A percentile compares a stretch with the other conserved stretches of the same genome.
These are phyloP conservation scores for Kodamaea fungicola DNA, from an alignment of 1,139 yeast genomes.

Conservation along the genomic window DNA sequence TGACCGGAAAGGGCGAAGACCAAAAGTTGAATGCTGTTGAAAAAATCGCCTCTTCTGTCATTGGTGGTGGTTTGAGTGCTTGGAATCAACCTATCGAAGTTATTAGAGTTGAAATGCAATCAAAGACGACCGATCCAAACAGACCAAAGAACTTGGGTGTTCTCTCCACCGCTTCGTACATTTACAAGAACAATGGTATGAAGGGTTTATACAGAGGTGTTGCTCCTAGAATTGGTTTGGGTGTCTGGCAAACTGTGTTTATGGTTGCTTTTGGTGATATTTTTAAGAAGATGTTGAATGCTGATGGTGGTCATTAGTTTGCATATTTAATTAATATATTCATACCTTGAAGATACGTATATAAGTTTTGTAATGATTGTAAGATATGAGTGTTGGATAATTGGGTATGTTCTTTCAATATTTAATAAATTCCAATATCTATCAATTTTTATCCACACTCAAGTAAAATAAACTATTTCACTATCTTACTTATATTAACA, in stretches of 20 bases:
- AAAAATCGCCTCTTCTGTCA: constrained; percentile 78
- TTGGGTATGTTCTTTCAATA: too few species aligned
- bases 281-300: constrained; percentile 43
- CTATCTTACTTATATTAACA: too few species aligned
- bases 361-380: too few species aligned
- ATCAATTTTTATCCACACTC: too few species aligned
- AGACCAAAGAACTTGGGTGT: constrained; percentile 92
- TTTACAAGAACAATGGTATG: constrained; percentile 76
- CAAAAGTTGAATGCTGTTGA: constrained; percentile 70
- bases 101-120: constrained; percentile 96
- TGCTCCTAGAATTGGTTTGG: constrained; percentile 92
- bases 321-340: neutral
- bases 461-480: too few species aligned
- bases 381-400: too few species aligned
- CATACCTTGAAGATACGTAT: neutral
- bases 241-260: constrained; percentile 97
- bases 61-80: constrained; percentile 97
- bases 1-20: constrained; percentile 57
- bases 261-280: constrained; percentile 99
- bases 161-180: constrained; percentile 73
- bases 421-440: too few species aligned
- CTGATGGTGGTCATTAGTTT: constrained; percentile 38
- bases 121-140: constrained; percentile 86
- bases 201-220: constrained; percentile 95
- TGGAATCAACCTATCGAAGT: constrained; percentile 99